Conservation (phyloP, 257 asterid genomes). For the Parsonsia alboflavescens region DNA sequence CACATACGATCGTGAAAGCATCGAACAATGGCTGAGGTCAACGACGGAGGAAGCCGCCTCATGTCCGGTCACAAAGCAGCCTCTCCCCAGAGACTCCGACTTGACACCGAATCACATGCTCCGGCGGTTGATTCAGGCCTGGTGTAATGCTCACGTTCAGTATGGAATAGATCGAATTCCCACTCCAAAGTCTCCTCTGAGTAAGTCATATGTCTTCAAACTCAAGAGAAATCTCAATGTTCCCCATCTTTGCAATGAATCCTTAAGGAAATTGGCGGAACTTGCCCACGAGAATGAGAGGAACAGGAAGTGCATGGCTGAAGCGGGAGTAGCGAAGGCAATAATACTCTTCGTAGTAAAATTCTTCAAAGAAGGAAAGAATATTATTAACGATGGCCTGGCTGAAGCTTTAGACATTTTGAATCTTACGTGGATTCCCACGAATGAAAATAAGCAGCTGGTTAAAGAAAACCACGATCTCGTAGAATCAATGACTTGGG, state of each 20-base stretch:
- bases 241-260: conserved; percentile 3
- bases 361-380: conserved; percentile 28
- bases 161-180: conserved; percentile 72
- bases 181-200: conserved; percentile 57
- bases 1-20: conserved; percentile 80
- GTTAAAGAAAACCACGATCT: conserved; percentile 40
- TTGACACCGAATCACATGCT: conserved; percentile 92
- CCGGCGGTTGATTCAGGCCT: conserved; percentile 65
- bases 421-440: conserved; percentile 44
- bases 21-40: conserved; percentile 61
- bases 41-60: conserved; percentile 27
- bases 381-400: conserved; percentile 23
- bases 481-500: conserved; percentile 43
- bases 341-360: conserved; percentile 37
- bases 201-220: conserved; percentile 36
- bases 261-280: conserved; percentile 45
- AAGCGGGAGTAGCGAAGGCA: conserved; percentile 47
- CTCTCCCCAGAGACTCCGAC: conserved; percentile 38
- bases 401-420: conserved; percentile 50
- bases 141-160: conserved; percentile 63
- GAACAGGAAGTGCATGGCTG: conserved; percentile 53
- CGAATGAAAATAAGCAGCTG: conserved; percentile 33
- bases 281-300: conserved; percentile 42
- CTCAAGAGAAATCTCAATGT: conserved; percentile 43
- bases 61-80: conserved; percentile 81